These are phyloP conservation scores for Colletotrichum horii DNA, from an alignment of 2,329 filamentous ascomycete genomes.

Conservation along the genomic window DNA sequence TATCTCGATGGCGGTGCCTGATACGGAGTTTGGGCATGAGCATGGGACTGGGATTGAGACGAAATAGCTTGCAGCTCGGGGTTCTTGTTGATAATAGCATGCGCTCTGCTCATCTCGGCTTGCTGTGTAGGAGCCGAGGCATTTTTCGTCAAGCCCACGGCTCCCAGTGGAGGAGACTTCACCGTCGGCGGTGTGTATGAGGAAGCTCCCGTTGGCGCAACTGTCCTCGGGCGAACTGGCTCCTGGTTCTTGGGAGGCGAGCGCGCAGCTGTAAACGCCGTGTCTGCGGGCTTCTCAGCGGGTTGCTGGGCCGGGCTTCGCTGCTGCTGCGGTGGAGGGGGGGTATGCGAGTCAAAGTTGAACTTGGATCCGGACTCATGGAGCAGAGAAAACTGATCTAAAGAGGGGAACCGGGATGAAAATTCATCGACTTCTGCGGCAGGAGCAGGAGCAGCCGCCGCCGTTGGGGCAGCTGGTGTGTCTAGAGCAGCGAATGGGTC, in stretches of 20 bases:
- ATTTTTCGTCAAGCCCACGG: slow-evolving; percentile 34
- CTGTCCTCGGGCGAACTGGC: slow-evolving; percentile 11
- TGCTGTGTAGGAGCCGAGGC: slow-evolving; percentile 45
- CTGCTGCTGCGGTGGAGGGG: slow-evolving; percentile 52
- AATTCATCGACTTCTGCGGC: slow-evolving; percentile 73
- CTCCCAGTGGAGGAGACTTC: slow-evolving; percentile 12
- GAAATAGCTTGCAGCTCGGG: slow-evolving; percentile 66
- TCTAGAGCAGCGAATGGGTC: slow-evolving; percentile 95
- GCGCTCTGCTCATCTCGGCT: slow-evolving; percentile 62
- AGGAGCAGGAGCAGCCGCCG: slow-evolving; percentile 37
- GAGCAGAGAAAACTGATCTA: slow-evolving; percentile 91
- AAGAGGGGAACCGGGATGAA: slow-evolving; percentile 82
- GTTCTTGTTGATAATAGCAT: slow-evolving; percentile 66
- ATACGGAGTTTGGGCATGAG: slow-evolving; percentile 26
- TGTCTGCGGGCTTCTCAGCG: slow-evolving; percentile 79
- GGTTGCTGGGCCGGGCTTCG: slow-evolving; percentile 69
- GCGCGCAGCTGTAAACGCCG: slow-evolving; percentile 68
- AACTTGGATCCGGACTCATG: slow-evolving; percentile 87
- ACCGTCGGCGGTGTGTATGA: slow-evolving; percentile 32
- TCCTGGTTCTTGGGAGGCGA: slow-evolving; percentile 12
- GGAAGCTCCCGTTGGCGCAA: slow-evolving; percentile 28
- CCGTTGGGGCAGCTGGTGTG: slow-evolving; percentile 57
- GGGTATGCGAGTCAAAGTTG: slow-evolving; percentile 72
- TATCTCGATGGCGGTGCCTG: slow-evolving; percentile 34
- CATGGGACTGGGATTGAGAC: slow-evolving; percentile 39